A percentile compares a stretch with the other conserved stretches of the same genome.
Conservation (phyloP, 257 asterid species). For the Solanum arcanum region DNA sequence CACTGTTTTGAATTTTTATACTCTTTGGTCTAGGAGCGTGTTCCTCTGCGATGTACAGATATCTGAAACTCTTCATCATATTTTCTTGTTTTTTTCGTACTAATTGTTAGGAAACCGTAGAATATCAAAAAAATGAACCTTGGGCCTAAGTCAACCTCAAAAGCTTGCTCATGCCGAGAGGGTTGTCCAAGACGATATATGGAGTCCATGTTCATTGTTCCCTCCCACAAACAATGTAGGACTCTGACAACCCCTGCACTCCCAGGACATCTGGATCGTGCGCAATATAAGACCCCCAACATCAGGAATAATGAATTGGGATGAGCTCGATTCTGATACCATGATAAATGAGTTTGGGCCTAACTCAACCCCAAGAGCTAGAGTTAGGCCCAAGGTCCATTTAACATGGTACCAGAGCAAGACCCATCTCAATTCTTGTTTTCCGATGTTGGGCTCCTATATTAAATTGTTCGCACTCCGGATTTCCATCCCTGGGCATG, state of each 20-base stretch:
- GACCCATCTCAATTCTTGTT: background rate
- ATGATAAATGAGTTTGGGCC: background rate
- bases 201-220: background rate
- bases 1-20: background rate
- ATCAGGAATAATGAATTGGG: background rate
- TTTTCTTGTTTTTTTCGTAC: background rate
- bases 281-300: background rate
- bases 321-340: background rate
- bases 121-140: background rate
- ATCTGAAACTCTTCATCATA: background rate
- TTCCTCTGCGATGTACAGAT: background rate
- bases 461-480: background rate
- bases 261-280: background rate
- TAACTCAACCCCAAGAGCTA: background rate
- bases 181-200: background rate
- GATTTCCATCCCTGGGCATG: background rate
- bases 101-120: background rate
- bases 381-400: background rate
- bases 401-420: background rate
- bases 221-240: background rate
- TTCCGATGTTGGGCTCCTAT: background rate
- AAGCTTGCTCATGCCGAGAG: background rate
- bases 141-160: background rate
- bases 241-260: background rate
- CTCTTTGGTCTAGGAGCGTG: background rate